phyloP scores from a whole-genome alignment of 2,329 filamentous ascomycete genomes.

The Onygenales sp. region DNA sequence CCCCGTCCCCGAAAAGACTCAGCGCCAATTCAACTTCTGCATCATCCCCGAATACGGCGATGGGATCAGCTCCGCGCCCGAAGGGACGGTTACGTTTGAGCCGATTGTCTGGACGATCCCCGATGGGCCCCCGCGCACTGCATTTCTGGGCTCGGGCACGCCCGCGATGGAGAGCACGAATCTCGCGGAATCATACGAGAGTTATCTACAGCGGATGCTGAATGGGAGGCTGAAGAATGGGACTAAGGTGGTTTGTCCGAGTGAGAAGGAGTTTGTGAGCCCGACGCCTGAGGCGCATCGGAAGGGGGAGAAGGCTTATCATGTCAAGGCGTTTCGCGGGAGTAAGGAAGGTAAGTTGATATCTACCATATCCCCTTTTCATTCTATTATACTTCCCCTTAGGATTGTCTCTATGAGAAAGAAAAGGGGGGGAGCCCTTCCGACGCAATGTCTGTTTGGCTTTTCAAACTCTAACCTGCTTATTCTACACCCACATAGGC shows the following conservation, averaged over 20 bases:
- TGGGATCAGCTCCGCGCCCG: constrained; percentile 37
- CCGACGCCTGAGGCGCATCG: constrained; percentile 51
- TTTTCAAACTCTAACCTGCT: background rate
- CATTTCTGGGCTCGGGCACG: constrained; percentile 32
- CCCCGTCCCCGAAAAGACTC: constrained; percentile 55
- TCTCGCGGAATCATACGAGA: constrained; percentile 38
- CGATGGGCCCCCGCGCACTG: constrained; percentile 42
- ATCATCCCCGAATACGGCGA: constrained; percentile 46
- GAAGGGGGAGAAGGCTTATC: constrained; percentile 54
- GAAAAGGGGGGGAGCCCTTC: background rate
- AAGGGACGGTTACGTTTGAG: constrained; percentile 37
- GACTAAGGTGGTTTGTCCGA: constrained; percentile 42
- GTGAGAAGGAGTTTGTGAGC: constrained; percentile 50
- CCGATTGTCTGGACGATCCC: constrained; percentile 52
- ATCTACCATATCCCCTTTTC: background rate
- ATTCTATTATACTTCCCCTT: background rate
- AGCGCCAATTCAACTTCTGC: constrained; percentile 54
- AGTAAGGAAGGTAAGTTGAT: constrained; percentile 51
- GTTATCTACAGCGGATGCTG: constrained; percentile 34
- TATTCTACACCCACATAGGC: constrained; percentile 28
- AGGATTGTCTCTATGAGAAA: background rate
- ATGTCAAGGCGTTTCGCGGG: constrained; percentile 54
- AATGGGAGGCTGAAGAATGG: constrained; percentile 37
- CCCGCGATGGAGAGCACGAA: constrained; percentile 30
- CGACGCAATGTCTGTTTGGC: background rate